phyloP scores from a whole-genome alignment of 2,329 filamentous ascomycete genomes.

The Colletotrichum cereale region DNA sequence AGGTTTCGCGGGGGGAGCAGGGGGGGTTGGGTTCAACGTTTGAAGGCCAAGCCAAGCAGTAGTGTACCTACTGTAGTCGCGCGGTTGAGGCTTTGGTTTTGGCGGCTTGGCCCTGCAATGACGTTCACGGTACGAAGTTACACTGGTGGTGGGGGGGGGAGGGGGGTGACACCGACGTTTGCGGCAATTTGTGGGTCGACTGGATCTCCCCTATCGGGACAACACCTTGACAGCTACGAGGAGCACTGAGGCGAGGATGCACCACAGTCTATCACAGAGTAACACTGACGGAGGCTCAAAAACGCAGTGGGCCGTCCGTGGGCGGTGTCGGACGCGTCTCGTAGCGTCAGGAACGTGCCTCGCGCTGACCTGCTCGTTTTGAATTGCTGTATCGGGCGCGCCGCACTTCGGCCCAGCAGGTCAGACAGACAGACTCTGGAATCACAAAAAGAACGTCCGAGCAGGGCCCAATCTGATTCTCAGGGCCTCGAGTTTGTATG shows the following conservation, averaged over 20 bases:
- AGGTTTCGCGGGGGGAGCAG: constrained; percentile 13
- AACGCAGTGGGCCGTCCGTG: constrained; percentile 8
- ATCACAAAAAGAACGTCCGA: constrained; percentile 28
- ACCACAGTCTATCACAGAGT: too few relatives aligned
- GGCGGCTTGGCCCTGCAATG: constrained; percentile 29
- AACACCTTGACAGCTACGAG: neutral
- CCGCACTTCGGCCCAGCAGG: constrained; percentile 24
- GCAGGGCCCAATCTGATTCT: constrained; percentile 7
- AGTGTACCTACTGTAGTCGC: neutral
- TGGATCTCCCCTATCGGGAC: constrained; percentile 25
- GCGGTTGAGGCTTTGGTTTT: constrained; percentile 31
- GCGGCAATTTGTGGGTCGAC: constrained; percentile 19
- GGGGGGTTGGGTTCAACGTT: constrained; percentile 20
- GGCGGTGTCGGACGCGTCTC: neutral
- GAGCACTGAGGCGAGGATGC: neutral
- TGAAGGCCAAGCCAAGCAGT: constrained; percentile 16
- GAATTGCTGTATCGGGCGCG: constrained; percentile 11
- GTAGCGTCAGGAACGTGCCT: constrained; percentile 16
- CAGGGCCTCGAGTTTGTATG: constrained; percentile 8
- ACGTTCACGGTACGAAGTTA: constrained; percentile 12
- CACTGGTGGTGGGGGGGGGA: neutral
- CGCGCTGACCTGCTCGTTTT: constrained; percentile 6
- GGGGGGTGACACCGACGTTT: neutral
- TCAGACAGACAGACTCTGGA: constrained; percentile 20
- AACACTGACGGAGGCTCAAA: neutral